Conservation (phyloP, 2,329 filamentous ascomycete genomes). For the Lasiodiplodia theobromae region DNA sequence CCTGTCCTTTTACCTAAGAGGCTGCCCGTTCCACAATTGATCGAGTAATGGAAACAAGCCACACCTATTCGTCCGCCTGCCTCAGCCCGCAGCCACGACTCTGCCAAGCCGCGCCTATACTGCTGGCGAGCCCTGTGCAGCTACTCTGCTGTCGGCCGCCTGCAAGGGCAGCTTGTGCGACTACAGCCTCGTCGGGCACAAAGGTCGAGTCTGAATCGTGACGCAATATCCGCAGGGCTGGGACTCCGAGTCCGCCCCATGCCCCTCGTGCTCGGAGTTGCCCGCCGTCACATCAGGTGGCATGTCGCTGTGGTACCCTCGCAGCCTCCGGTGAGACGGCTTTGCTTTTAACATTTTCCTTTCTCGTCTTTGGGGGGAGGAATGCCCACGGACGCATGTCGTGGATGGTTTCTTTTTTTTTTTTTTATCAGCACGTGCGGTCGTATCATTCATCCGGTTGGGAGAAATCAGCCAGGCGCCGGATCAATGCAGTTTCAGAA, state of each 20-base stretch:
- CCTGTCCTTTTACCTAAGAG: slow-evolving; percentile 27
- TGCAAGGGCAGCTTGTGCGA: slow-evolving; percentile 17
- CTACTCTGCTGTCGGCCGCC: not conserved
- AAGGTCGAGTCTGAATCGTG: not conserved
- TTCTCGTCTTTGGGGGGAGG: not conserved
- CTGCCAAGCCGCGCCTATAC: not conserved
- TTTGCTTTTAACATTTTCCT: not conserved
- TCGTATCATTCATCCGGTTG: not conserved
- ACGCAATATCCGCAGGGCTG: slow-evolving; percentile 26
- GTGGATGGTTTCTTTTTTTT: not conserved
- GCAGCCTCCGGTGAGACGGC: not conserved
- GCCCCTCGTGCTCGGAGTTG: slow-evolving; percentile 6
- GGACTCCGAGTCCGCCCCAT: slow-evolving; percentile 5
- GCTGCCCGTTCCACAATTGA: slow-evolving; percentile 29
- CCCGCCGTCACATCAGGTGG: slow-evolving; percentile 19
- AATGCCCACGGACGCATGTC: not conserved
- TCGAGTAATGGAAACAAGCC: slow-evolving; percentile 31
- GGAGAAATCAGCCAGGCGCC: not conserved
- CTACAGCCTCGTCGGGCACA: not conserved
- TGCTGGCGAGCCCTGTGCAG: not conserved
- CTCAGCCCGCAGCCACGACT: not conserved
- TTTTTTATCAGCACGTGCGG: not conserved
- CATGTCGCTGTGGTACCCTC: not conserved
- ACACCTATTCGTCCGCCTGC: slow-evolving; percentile 22
- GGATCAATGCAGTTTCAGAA: not conserved